These are phyloP conservation scores for Coprinopsis cinerea DNA, from an alignment of 768 basidiomycete species.

Conservation along the genomic window DNA sequence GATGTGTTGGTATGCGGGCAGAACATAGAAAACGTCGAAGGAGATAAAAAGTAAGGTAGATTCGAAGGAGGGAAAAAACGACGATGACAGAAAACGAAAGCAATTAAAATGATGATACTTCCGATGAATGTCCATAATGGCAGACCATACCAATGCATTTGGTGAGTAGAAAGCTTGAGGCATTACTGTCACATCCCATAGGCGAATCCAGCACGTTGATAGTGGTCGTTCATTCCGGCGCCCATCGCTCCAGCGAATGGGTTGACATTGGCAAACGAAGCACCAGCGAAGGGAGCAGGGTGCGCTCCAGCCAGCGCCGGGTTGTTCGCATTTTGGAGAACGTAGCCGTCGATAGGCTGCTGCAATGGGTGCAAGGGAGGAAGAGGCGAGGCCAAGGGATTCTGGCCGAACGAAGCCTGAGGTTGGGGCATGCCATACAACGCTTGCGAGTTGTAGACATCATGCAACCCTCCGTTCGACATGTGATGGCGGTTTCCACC, in stretches of 20 bases:
- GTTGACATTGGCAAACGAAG: constrained; percentile 42
- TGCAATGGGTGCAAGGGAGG: constrained; percentile 58
- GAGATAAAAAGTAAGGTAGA: constrained; percentile 31
- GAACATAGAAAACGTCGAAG: constrained; percentile 38
- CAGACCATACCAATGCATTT: constrained; percentile 21
- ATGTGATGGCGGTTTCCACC: constrained; percentile 49
- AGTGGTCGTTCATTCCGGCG: constrained; percentile 60
- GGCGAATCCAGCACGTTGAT: constrained; percentile 67
- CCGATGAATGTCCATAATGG: constrained; percentile 18
- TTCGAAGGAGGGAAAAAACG: constrained; percentile 31
- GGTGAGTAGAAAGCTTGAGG: constrained; percentile 17
- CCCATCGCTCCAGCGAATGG: constrained; percentile 53
- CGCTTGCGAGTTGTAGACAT: constrained; percentile 58
- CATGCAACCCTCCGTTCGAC: constrained; percentile 52
- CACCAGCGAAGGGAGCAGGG: constrained; percentile 51
- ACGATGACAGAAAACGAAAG: constrained; percentile 19
- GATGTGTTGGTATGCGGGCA: constrained; percentile 37
- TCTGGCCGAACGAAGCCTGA: constrained; percentile 53
- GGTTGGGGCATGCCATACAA: constrained; percentile 54
- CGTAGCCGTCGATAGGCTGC: constrained; percentile 76
- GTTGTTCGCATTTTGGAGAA: constrained; percentile 69
- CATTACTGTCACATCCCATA: constrained; percentile 66
- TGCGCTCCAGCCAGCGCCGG: constrained; percentile 57
- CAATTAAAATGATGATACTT: constrained; percentile 38
- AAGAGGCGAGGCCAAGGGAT: constrained; percentile 48